Base-by-base conservation (phyloP, 345 rosid species). In the Eucalyptus dawsonii region DNA sequence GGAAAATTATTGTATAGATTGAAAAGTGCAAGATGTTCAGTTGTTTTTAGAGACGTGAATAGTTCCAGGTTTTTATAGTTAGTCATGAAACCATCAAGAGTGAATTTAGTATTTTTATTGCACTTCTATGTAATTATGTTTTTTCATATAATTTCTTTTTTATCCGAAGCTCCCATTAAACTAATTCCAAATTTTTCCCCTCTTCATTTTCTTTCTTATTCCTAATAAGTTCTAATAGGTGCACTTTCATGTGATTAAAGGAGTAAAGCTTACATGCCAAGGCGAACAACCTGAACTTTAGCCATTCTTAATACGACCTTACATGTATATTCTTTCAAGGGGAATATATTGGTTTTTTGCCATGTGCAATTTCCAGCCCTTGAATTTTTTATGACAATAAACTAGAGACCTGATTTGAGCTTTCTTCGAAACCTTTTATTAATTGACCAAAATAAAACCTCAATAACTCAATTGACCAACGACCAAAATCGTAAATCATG, bases 1-100 rank as follows among this genome's bases (percentile, higher is more conserved):
- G 34, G n/a, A 4, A 62, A 62, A 62, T 62, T 62, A 29, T 2
- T 2, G 9, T 6, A 7, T 62, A 13, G n/a, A 62, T 29, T 1
- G 5, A 62, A 62, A 27, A 0, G 0, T 6, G 16, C 29, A 0
- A 62, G 8, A 29, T 1, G 5, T 13, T 13, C 2, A 27, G 31
- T 29, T 62, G 31, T 12, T 62, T 60, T 62, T 29, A 62, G 16
- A 25, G 69, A 62, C 3, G 34, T 62, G 34, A 27, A 27, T 58
- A 24, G n/a, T n/a, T n/a, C n/a, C n/a, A n/a, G n/a, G n/a, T n/a
- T n/a, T n/a, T n/a, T n/a, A n/a, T n/a, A n/a, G 13, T 60, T 11
- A 60, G 9, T 29, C 8, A 13, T 27, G 69, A 29, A 62, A 62
- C 69, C 34, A 6, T 62, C 0, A 14, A 4, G 72, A 2, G 34